Percentiles rank a stretch among this genome's conserved stretches.
Evolutionary conservation across 441 rosid species (phyloP).

Genomic region (Croton laevigatus): DNA sequence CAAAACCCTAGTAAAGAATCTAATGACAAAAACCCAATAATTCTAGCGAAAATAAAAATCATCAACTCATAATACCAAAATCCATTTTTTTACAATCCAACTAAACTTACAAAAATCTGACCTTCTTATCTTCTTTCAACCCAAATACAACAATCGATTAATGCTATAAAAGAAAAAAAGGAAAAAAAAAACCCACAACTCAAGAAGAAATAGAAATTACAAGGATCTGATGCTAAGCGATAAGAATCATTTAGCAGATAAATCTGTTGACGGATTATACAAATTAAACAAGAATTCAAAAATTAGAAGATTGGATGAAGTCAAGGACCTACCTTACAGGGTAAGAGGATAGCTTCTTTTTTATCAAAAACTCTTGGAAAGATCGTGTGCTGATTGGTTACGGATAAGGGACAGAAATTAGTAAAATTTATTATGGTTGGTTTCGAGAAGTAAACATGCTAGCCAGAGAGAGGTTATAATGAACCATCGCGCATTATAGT

Average conservation of each 20-base stretch:
- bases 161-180: too few species aligned
- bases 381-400: conserved; percentile 14
- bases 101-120: background rate
- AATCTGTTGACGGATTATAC: background rate
- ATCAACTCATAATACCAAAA: background rate
- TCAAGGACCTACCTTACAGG: conserved; percentile 24
- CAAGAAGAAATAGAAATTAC: background rate
- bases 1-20: background rate
- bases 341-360: background rate
- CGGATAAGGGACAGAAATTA: too few species aligned
- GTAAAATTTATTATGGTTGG: too few species aligned
- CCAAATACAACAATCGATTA: conserved; percentile 4
- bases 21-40: background rate
- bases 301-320: background rate
- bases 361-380: conserved; percentile 22
- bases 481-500: too few species aligned
- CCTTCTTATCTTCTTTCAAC: background rate
- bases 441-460: too few species aligned
- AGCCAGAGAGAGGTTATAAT: too few species aligned
- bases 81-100: too few species aligned
- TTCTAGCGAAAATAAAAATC: background rate
- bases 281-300: background rate
- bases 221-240: background rate
- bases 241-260: background rate
- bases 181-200: background rate